Base-by-base conservation (phyloP, 345 rosid genomes). In the Sonneratia caseolaris region DNA sequence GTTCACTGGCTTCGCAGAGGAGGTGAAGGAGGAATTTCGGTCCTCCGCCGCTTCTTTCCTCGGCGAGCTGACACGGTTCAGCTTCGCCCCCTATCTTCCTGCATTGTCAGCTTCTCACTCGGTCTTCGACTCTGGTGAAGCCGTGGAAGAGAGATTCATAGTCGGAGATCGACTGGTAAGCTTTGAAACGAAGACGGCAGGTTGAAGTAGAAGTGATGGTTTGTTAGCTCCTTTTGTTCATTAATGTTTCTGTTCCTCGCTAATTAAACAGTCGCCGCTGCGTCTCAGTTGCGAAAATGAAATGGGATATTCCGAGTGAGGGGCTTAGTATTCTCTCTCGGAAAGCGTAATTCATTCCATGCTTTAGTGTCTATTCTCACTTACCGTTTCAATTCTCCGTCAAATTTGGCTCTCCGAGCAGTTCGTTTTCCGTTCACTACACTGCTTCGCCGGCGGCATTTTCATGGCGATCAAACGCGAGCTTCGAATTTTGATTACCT, bases 91-190 rank as follows among this genome's bases (percentile, higher is more conserved):
- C 47, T n/a, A 42, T 9, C 22, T 15, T 42, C 45, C 47, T n/a
- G 69, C 69, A 37, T 37, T 66, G 24, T 37, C 69, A 21, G 15
- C 24, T 36, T 6, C 45, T 18, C 24, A 5, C 47, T 66, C 47
- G 69, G 37, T 22, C 69, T 66, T 42, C 47, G 24, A 37, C 47
- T 37, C 24, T 21, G 69, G 47, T 13, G 69, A 37, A 12, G 69
- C 37, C 45, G 69, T 36, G 40, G 69, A 66, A 45, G 45, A 66
- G 47, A 9, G 42, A 18, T 13, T 18, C 42, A 3, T 36, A 14
- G 69, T 21, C 42, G 69, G 69, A 66, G 69, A 66, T 66, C 69
- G 18, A 16, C 45, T 4, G 69, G 69, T 66, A 12, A 37, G 69
- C n/a, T n/a, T n/a, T 9, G 35, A n/a, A 38, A 66, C n/a, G 47